phyloP scores from a whole-genome alignment of 805 yeast genomes.

The Saccharomycopsis olivae region DNA sequence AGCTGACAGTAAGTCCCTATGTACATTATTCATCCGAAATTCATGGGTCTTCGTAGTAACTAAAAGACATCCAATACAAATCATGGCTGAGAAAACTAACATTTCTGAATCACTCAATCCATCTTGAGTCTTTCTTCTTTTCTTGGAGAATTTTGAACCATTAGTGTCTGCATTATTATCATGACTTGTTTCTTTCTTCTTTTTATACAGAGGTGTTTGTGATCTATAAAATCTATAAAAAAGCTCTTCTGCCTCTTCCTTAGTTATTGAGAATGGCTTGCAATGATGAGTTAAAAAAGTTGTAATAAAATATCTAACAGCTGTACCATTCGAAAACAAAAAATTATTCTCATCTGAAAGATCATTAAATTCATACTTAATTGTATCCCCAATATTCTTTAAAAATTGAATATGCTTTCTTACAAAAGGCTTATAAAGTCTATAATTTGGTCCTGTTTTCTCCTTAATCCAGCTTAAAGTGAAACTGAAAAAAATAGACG shows the following conservation, averaged over 20 bases:
- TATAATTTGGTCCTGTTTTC: conserved; percentile 7
- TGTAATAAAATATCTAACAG: conserved; percentile 1
- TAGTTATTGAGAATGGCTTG: conserved; percentile 4
- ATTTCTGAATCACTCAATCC: conserved; percentile 9
- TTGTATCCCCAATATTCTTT: conserved; percentile 1
- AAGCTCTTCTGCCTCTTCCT: conserved; percentile 1
- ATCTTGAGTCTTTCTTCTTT: no score
- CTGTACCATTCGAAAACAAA: background rate
- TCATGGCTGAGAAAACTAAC: conserved; percentile 8
- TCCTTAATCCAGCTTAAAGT: conserved; percentile 3
- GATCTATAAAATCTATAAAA: conserved; percentile 5
- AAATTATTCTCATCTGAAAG: background rate
- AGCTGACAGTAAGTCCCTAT: no score
- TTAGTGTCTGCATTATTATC: background rate
- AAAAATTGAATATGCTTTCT: conserved; percentile 1
- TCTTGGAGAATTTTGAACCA: background rate
- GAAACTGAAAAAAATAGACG: conserved; percentile 2
- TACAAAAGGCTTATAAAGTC: conserved; percentile 10
- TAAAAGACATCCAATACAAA: conserved; percentile 13
- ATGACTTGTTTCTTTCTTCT: no score
- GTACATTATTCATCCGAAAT: background rate
- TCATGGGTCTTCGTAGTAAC: background rate
- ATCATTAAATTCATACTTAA: conserved; percentile 9
- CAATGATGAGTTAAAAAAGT: conserved; percentile 2
- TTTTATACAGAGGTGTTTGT: no score